Percentiles rank a stretch among this genome's conserved stretches.
These are phyloP conservation scores for Hyaloperonospora brassicae DNA, from an alignment of 352 stramenopile genomes.

Conservation along the genomic window DNA sequence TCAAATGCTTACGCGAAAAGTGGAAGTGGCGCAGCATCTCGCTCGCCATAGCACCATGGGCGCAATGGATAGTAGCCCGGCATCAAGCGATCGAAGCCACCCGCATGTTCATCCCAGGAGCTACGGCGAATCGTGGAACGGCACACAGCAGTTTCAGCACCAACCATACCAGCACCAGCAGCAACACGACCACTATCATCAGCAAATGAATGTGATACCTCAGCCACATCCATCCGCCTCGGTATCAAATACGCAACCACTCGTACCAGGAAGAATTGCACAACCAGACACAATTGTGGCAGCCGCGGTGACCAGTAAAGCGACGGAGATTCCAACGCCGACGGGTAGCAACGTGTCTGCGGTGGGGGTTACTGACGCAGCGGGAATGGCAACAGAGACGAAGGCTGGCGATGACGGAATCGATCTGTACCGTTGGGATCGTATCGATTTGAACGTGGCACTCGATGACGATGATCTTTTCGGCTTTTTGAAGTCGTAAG, in stretches of 20 bases:
- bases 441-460: slow-evolving; percentile 75
- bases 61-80: slow-evolving; percentile 12
- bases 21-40: slow-evolving; percentile 68
- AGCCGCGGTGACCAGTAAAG: slow-evolving; percentile 3
- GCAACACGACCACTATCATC: slow-evolving; percentile 20
- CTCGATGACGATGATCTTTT: slow-evolving; percentile 84
- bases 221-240: slow-evolving; percentile 17
- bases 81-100: slow-evolving; percentile 15
- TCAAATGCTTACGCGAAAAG: slow-evolving; percentile 82
- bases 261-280: slow-evolving; percentile 8
- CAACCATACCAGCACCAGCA: slow-evolving; percentile 19
- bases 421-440: slow-evolving; percentile 72
- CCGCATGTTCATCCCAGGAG: slow-evolving; percentile 6
- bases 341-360: slow-evolving; percentile 2
- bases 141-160: slow-evolving; percentile 20
- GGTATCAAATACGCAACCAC: slow-evolving; percentile 9
- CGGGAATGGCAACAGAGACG: slow-evolving; percentile 13
- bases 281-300: slow-evolving; percentile 4
- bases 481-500: slow-evolving; percentile 75
- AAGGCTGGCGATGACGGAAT: slow-evolving; percentile 46
- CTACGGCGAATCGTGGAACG: slow-evolving; percentile 15
- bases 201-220: slow-evolving; percentile 17
- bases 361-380: slow-evolving; percentile 6
- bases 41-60: slow-evolving; percentile 26
- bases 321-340: slow-evolving; percentile 8